A percentile compares a stretch with the other conserved stretches of the same genome.
Conservation (phyloP, 768 basidiomycete genomes). For the Galerina marginata region DNA sequence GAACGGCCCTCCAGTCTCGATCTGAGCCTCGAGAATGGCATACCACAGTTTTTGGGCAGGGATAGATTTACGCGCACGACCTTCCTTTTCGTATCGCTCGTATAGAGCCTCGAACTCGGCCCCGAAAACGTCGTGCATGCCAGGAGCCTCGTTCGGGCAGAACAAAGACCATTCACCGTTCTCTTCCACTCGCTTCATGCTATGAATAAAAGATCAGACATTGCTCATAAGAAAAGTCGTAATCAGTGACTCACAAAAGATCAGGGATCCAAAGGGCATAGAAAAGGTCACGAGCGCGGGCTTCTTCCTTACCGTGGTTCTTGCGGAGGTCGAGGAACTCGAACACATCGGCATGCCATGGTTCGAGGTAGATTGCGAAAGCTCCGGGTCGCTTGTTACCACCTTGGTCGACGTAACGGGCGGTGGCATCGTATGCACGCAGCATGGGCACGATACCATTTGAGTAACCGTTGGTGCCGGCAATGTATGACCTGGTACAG, state of each 20-base stretch:
- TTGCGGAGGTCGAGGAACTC: conserved; percentile 97
- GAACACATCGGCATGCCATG: conserved; percentile 98
- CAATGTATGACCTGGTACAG: conserved; percentile 85
- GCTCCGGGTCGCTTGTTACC: conserved; percentile 99
- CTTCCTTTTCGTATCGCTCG: conserved; percentile 88
- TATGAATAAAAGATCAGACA: conserved; percentile 30
- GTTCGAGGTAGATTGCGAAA: conserved; percentile 97
- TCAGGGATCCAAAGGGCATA: conserved; percentile 98
- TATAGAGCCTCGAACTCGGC: conserved; percentile 89
- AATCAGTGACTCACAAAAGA: conserved; percentile 73
- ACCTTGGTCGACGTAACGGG: conserved; percentile 98
- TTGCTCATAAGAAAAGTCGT: background rate
- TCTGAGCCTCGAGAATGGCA: conserved; percentile 94
- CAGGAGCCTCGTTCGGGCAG: conserved; percentile 96
- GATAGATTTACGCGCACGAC: conserved; percentile 81
- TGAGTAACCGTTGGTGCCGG: conserved; percentile 98
- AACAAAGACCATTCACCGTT: conserved; percentile 94
- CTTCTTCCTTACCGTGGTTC: conserved; percentile 99
- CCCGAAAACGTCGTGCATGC: conserved; percentile 85
- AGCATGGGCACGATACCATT: conserved; percentile 99
- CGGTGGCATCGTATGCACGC: conserved; percentile 95
- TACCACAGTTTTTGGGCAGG: conserved; percentile 99
- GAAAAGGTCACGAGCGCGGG: conserved; percentile 94
- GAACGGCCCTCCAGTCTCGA: conserved; percentile 98
- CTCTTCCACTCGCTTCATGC: conserved; percentile 96